Evolutionary conservation across 2,329 filamentous ascomycete genomes (phyloP), one percentile per base, ranked within the genome.

Genomic region (Aspergillus quadricinctus): DNA sequence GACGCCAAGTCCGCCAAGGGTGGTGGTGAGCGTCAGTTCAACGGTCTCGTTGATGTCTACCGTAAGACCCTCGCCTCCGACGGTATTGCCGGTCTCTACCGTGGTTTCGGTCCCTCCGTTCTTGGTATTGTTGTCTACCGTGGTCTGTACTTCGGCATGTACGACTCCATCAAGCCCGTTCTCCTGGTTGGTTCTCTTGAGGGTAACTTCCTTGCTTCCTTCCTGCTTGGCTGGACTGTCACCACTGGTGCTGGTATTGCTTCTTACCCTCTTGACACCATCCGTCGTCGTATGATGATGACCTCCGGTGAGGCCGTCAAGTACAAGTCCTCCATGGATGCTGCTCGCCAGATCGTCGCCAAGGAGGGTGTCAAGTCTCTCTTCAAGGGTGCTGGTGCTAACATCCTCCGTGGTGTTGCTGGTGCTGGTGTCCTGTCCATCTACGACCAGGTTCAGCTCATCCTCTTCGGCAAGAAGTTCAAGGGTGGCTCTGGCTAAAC

Each of bases 261-360:
- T 83, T 97, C 94, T 76, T 99, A 99, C 87, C 94, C 94, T 84
- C 92, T 99, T 78, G 94, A 99, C 83, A 99, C 94, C 77, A 92
- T 99, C 85, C 94, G 94, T 87, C 92, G 94, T 88, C 94, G 94
- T 84, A 99, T 99, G 94, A 99, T 99, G 94, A 99, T 99, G 94
- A 99, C 94, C 74, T 88, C 85, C 69, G 85, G 85, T 80, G 85
- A 88, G 80, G 94, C 94, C 85, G 94, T 99, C 88, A 99, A 99
- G 90, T 99, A 99, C 91, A 91, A 89, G 81, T 90, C 87, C 78
- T 96, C 94, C 70, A 73, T 97, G 73, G 94, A 99, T 82, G 94
- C 94, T 77, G 92, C 87, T 81, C 85, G 85, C 81, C 91, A 97
- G 88, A 99, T 99, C 77, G 80, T 97, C 75, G 92, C 92, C 83